phyloP scores from a whole-genome alignment of 192 early-diverging fungal species.

The Coemansia aciculifera region DNA sequence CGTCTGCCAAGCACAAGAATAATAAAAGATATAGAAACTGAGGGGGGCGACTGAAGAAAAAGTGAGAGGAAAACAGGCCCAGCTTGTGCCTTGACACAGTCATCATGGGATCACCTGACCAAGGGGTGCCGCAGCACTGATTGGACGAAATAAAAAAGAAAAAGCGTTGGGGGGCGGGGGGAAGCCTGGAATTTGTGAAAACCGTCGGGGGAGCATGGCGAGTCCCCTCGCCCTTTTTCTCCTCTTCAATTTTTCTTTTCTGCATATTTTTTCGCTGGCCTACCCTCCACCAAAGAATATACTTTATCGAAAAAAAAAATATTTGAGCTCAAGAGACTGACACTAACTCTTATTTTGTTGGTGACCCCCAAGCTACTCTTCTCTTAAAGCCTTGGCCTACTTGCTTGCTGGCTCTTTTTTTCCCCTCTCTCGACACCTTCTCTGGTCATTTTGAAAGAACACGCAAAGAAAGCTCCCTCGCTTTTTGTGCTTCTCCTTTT shows the following conservation, averaged over 20 bases:
- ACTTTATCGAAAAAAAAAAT: neutral
- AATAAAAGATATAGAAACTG: neutral
- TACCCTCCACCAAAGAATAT: constrained; percentile 1
- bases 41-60: neutral
- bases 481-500: neutral
- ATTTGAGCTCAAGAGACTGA: neutral
- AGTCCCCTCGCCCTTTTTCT: neutral
- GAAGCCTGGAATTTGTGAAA: neutral
- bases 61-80: neutral
- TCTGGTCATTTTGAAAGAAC: neutral
- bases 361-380: neutral
- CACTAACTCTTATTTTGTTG: neutral
- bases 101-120: neutral
- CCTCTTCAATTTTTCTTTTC: neutral
- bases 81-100: neutral
- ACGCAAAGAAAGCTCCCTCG: neutral
- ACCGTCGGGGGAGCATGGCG: neutral
- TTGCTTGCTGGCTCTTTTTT: neutral
- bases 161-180: neutral
- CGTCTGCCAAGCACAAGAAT: neutral
- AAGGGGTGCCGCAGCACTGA: constrained; percentile 3
- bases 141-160: neutral
- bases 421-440: constrained; percentile 2
- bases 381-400: neutral
- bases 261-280: constrained; percentile 9